Base-by-base conservation (phyloP, 331 rosid species). In the Telfairia occidentalis region DNA sequence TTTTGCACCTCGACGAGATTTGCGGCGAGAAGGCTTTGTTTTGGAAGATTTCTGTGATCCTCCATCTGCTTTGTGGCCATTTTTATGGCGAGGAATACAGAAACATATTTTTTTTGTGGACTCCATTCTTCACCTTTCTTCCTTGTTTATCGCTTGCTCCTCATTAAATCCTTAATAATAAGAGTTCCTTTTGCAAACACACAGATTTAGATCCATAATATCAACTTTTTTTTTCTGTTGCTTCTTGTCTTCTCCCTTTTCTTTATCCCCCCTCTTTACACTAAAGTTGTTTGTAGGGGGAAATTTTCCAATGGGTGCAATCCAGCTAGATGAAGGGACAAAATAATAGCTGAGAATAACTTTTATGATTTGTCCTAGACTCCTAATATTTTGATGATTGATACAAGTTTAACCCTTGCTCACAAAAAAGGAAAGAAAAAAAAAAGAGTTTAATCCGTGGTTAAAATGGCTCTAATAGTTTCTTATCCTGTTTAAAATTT, bases 71-170 rank as follows among this genome's bases (percentile, higher is more conserved):
- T 71, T 71, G 18, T 13, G 42, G 76, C 60, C 29, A 4, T 30
- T 30, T n/a, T 71, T 71, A 9, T 46, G 76, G 46, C 76, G 45
- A 48, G 76, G 76, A 71, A 71, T 71, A n/a, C 76, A 71, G 76
- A 71, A 71, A 48, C 76, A 71, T 4, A 71, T 48, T 45, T 71
- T 71, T 48, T 71, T 71, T 48, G 55, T 29, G 60, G 60, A 29
- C 76, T 49, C 55, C 76, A 71, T 71, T 8, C 38, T 29, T 16
- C 45, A 71, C 45, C 76, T 71, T 29, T 1, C 45, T 48, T 48
- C 60, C 23, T 45, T 48, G 76, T 11, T 29, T 71, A 48, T 48
- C 43, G 48, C 43, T 40, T 50, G 9, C 23, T 23, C 53, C 73
- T 40, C 73, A 67, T 67, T 42, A 34, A 65, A 65, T 38, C 49